Conservation (phyloP, 805 yeast species). For the Lipomyces spencermartinsiae region DNA sequence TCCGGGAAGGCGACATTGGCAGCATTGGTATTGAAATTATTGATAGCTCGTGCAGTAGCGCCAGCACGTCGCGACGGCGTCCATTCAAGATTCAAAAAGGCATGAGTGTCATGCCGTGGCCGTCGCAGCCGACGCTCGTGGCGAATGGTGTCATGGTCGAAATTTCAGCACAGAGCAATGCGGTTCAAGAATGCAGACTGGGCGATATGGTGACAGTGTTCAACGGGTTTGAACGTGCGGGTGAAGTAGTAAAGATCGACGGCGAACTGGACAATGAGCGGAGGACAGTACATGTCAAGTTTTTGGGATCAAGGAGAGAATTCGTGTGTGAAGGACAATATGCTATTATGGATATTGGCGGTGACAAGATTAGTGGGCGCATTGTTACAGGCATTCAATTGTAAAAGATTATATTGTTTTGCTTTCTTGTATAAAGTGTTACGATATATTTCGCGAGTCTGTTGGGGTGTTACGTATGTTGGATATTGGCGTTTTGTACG, state of each 20-base stretch:
- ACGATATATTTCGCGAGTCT: background rate
- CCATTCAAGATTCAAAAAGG: conserved; percentile 13
- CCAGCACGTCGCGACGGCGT: conserved; percentile 1
- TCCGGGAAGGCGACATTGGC: conserved; percentile 34
- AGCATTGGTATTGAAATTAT: conserved; percentile 33
- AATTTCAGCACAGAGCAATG: background rate
- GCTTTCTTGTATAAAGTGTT: background rate
- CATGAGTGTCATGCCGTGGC: conserved; percentile 24
- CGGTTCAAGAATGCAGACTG: background rate
- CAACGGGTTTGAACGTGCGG: conserved; percentile 29
- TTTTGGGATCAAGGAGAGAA: conserved; percentile 29
- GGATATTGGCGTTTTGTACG: background rate
- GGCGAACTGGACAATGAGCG: conserved; percentile 10
- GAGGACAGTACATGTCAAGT: background rate
- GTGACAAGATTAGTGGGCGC: conserved; percentile 19
- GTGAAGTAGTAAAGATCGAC: conserved; percentile 11
- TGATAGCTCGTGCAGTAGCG: conserved; percentile 13
- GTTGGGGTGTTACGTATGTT: background rate
- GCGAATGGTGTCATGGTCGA: conserved; percentile 16
- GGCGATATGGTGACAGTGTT: conserved; percentile 27
- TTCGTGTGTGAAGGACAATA: conserved; percentile 22
- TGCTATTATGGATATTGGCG: conserved; percentile 23
- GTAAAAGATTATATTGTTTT: background rate
- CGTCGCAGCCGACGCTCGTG: background rate
- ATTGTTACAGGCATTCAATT: conserved; percentile 1